Base-by-base conservation (phyloP, 2,329 filamentous ascomycete genomes). In the Penicillium sp. region DNA sequence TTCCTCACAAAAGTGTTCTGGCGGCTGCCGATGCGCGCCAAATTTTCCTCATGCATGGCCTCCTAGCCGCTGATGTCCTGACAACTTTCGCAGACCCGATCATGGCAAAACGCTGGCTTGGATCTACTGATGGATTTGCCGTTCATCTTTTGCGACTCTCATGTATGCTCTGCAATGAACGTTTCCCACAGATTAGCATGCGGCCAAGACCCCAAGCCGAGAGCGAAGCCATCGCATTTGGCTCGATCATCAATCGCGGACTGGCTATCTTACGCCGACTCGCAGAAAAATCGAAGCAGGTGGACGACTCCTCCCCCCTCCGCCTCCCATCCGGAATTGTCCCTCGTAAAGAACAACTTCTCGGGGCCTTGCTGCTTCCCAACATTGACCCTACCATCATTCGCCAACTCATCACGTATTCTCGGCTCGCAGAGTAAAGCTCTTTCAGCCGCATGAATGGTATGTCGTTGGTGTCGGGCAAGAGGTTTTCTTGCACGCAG, bases 61-160 rank as follows among this genome's bases (percentile, higher is more conserved):
- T 97, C 63, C 79, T 97, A 6, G 89, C 91, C 1, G 92, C 90
- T 0, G 92, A 97, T 61, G 95, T 97, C 47, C 76, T 97, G 3
- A 85, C 90, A 0, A 86, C 86, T 9, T 78, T 96, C 4, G 80
- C 84, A n/a, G 90, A 95, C 59, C 81, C 81, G 15, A 81, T 84
- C 4, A 74, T 96, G 7, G 87, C 92, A 4, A 84, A 84, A 51
- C 79, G 83, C 0, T 97, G 94, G 92, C 81, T 97, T 7, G 84
- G 86, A 36, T 90, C 89, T 3, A 85, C 87, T 39, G 91, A 95
- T 62, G 89, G 89, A 0, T 94, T 96, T 70, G 87, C 89, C 1
- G 84, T 88, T 52, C 92, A 87, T 62, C 79, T 97, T 7, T 83
- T 93, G 51, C 82, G 85, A 21, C 79, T 96, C 21, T 83, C 92